These are phyloP conservation scores for Dendrostoma leiphaemia DNA, from an alignment of 2,329 filamentous ascomycete genomes.

Conservation along the genomic window DNA sequence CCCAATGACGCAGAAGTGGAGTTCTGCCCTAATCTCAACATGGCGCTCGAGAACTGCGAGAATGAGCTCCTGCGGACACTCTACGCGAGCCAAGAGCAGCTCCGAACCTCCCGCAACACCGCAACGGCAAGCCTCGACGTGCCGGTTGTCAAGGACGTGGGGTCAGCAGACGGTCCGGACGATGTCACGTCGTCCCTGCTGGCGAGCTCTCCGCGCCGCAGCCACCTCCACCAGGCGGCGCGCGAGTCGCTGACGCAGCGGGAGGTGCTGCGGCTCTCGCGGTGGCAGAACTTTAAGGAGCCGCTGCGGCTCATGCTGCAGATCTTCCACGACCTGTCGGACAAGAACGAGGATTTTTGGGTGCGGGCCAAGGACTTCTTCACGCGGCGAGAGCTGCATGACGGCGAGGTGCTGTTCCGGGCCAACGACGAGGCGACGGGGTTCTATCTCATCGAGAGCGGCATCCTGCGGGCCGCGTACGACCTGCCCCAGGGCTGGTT, in stretches of 20 bases:
- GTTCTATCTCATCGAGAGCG: slow-evolving; percentile 88
- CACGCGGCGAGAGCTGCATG: slow-evolving; percentile 60
- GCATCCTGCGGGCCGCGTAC: slow-evolving; percentile 88
- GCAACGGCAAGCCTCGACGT: slow-evolving; percentile 47
- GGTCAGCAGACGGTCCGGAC: slow-evolving; percentile 45
- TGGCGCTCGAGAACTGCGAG: slow-evolving; percentile 89
- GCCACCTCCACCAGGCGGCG: slow-evolving; percentile 76
- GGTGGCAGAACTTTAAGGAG: slow-evolving; percentile 85
- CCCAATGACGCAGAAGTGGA: slow-evolving; percentile 71
- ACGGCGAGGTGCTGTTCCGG: slow-evolving; percentile 73
- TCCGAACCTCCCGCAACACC: slow-evolving; percentile 42
- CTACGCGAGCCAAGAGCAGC: slow-evolving; percentile 67
- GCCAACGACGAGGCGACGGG: slow-evolving; percentile 74
- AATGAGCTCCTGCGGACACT: slow-evolving; percentile 86
- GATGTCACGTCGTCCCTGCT: slow-evolving; percentile 37
- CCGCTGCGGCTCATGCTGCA: slow-evolving; percentile 89
- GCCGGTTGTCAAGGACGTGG: slow-evolving; percentile 41
- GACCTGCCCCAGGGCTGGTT: slow-evolving; percentile 84
- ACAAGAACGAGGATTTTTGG: slow-evolving; percentile 94
- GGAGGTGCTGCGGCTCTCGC: slow-evolving; percentile 57
- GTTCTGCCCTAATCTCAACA: slow-evolving; percentile 87
- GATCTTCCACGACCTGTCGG: slow-evolving; percentile 86
- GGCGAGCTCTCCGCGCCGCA: slow-evolving; percentile 78
- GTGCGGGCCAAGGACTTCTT: slow-evolving; percentile 79
- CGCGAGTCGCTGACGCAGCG: slow-evolving; percentile 69